Conservation (phyloP, 2,329 filamentous ascomycete species). For the Thyridium curvatum region DNA sequence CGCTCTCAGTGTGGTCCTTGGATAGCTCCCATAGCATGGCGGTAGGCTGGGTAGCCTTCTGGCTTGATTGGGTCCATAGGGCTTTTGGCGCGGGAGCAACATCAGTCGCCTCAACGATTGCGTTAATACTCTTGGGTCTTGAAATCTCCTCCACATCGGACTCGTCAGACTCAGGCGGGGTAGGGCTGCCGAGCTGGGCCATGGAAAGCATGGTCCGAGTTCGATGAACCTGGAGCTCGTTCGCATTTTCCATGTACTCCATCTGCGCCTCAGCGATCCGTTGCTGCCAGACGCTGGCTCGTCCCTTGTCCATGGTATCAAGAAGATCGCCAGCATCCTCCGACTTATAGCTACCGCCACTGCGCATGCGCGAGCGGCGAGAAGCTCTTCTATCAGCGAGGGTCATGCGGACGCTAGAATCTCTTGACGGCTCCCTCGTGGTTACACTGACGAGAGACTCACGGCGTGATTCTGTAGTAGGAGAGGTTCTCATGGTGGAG, state of each 20-base stretch:
- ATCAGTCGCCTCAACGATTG: conserved; percentile 3
- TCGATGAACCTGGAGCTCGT: conserved; percentile 26
- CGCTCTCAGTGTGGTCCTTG: no score
- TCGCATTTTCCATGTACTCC: conserved; percentile 35
- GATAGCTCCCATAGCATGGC: no score
- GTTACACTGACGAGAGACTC: conserved; percentile 12
- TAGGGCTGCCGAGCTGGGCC: conserved; percentile 41
- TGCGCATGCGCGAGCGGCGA: conserved; percentile 28
- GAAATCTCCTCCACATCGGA: conserved; percentile 30
- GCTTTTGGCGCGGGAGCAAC: background rate
- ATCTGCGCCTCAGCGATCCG: conserved; percentile 37
- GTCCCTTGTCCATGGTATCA: conserved; percentile 15
- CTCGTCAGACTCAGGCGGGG: conserved; percentile 46
- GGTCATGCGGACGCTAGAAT: background rate
- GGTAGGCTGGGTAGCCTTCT: conserved; percentile 5
- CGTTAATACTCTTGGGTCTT: conserved; percentile 8
- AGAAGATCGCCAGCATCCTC: conserved; percentile 9
- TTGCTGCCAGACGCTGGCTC: conserved; percentile 34
- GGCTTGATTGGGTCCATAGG: no score
- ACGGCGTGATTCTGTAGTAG: conserved; percentile 23
- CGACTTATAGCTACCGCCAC: conserved; percentile 15
- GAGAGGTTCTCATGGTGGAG: conserved; percentile 34
- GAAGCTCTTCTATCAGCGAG: conserved; percentile 29
- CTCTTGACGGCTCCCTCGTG: background rate
- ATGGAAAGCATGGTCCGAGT: conserved; percentile 33